Evolutionary conservation across 75 land plant genomes (phyloP).

Genomic region (Picea sitchensis): DNA sequence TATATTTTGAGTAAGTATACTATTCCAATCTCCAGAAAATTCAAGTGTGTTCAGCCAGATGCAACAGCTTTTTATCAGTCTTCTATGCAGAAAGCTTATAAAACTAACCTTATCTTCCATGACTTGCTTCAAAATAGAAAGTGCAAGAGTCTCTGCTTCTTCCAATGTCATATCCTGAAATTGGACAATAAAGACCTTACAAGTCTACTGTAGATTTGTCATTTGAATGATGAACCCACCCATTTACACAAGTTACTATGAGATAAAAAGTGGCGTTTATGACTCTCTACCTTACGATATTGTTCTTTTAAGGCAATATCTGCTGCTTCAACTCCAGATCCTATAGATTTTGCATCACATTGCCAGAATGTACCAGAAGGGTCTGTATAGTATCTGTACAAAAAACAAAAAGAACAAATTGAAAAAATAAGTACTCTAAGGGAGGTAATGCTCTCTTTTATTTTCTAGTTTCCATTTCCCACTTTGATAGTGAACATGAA

Average conservation of each 20-base stretch:
- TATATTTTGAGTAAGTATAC: neutral
- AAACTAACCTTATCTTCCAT: conserved; percentile 90
- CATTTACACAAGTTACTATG: neutral
- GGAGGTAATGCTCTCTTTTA: neutral
- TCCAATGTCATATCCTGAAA: conserved; percentile 76
- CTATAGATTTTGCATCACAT: conserved; percentile 95
- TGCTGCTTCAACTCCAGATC: conserved; percentile 98
- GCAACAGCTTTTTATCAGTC: neutral
- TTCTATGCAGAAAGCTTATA: neutral
- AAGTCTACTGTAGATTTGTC: too few species aligned
- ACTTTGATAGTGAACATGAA: neutral
- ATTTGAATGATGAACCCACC: neutral
- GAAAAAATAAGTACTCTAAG: neutral
- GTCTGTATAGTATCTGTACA: conserved; percentile 84
- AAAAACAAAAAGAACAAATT: conserved; percentile 6
- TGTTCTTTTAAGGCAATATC: conserved; percentile 94
- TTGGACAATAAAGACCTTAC: too few species aligned
- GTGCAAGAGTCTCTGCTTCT: conserved; percentile 89
- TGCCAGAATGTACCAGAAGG: conserved; percentile 99
- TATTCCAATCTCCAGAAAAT: neutral
- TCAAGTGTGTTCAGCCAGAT: neutral
- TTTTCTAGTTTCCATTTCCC: neutral
- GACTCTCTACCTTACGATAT: conserved; percentile 64
- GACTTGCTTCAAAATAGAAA: conserved; percentile 91
- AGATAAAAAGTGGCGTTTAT: neutral